Evolutionary conservation across 225 moss, liverwort and hornwort species (phyloP).

Genomic region (Thuidium tamariscinum): DNA sequence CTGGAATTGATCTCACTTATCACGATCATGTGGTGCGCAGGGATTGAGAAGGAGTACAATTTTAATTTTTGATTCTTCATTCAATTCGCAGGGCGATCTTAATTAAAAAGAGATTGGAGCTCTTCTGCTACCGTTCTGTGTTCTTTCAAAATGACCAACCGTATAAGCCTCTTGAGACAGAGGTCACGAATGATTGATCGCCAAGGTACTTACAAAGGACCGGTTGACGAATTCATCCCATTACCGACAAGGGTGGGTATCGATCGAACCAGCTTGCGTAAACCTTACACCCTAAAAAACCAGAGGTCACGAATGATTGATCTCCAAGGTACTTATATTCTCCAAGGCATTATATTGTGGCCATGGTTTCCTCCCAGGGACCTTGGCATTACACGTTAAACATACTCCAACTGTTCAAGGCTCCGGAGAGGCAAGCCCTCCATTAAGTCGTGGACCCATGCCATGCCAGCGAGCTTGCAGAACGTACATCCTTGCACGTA

Average conservation of each 20-base stretch:
- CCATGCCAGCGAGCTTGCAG: background rate
- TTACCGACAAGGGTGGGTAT: too few species aligned
- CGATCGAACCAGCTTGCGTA: background rate
- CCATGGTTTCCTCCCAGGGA: background rate
- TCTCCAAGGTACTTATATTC: too few species aligned
- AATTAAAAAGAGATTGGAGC: background rate
- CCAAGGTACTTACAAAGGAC: background rate
- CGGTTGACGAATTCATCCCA: background rate
- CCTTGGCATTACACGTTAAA: background rate
- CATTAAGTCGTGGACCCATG: background rate
- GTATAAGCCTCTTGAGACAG: background rate
- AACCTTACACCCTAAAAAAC: too few species aligned
- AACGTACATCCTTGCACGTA: background rate
- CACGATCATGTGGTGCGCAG: too few species aligned
- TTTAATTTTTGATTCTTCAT: background rate
- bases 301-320: too few species aligned
- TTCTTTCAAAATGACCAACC: background rate
- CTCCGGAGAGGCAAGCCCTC: too few species aligned
- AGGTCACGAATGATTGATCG: background rate
- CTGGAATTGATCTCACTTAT: too few species aligned
- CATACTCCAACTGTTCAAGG: background rate
- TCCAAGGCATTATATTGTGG: too few species aligned
- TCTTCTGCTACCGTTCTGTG: background rate
- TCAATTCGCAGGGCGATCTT: background rate
- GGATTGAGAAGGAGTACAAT: too few species aligned